These are phyloP conservation scores for Spathaspora sp. DNA, from an alignment of 1,139 yeast species.

Conservation along the genomic window DNA sequence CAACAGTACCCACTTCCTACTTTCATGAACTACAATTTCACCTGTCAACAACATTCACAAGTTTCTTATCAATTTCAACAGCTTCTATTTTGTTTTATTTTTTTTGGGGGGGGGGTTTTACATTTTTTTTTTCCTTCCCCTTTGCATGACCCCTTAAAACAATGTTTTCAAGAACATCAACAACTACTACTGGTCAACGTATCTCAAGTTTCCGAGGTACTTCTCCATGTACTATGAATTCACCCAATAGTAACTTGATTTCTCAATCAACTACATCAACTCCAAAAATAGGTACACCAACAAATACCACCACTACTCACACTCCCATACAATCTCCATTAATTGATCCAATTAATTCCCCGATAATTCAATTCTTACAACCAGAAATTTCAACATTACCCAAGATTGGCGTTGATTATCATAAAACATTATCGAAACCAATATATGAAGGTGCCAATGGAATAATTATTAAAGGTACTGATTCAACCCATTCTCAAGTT, in stretches of 20 bases:
- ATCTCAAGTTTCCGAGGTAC: not conserved
- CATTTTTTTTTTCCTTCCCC: not conserved
- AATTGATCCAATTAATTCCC: no score
- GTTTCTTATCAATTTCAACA: no score
- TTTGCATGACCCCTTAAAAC: not conserved
- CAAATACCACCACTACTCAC: not conserved
- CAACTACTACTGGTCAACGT: not conserved
- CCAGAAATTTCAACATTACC: constrained; percentile 8
- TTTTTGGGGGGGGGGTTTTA: not conserved
- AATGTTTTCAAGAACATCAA: not conserved
- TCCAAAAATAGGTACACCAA: not conserved
- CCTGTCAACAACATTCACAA: no score
- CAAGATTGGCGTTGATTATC: constrained; percentile 20
- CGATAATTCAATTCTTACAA: not conserved
- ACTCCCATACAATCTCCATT: no score
- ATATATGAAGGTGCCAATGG: constrained; percentile 50
- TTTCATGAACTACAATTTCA: no score
- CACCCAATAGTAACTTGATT: not conserved
- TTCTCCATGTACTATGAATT: not conserved
- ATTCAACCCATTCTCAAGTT: constrained; percentile 17
- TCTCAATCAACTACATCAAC: not conserved
- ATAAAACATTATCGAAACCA: constrained; percentile 26
- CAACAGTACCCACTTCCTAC: no score
- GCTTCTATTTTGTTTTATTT: no score
- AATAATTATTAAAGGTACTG: constrained; percentile 32